A percentile compares a stretch with the other conserved stretches of the same genome.
Evolutionary conservation across 768 basidiomycete genomes (phyloP).

Genomic region (Boletus rubroflammeus): DNA sequence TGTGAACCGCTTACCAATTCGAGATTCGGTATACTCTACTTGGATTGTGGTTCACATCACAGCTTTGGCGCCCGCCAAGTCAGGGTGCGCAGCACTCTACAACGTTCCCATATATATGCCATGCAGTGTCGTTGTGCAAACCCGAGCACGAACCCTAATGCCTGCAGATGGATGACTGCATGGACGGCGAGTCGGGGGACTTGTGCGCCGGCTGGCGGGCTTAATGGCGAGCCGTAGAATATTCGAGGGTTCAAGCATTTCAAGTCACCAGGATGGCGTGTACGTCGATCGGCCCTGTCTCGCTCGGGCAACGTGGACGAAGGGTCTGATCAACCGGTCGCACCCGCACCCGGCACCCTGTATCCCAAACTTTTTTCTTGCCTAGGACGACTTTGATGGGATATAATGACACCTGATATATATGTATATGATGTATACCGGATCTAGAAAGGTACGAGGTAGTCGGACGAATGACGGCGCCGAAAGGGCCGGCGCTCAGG

Average conservation of each 20-base stretch:
- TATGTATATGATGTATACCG: neutral
- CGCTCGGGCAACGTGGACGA: neutral
- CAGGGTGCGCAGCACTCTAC: neutral
- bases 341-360: neutral
- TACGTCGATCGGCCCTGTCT: neutral
- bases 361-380: neutral
- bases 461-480: neutral
- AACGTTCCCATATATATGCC: neutral
- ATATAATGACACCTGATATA: neutral
- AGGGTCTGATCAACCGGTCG: neutral
- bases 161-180: neutral
- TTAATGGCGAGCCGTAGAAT: too few species aligned
- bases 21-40: neutral
- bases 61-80: neutral
- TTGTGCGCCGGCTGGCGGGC: neutral
- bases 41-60: neutral
- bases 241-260: neutral
- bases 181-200: neutral
- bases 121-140: neutral
- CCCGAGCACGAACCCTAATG: neutral
- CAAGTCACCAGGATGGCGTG: neutral
- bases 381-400: neutral
- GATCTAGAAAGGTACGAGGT: neutral
- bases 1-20: neutral
- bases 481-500: neutral